A percentile compares a stretch with the other conserved stretches of the same genome.
These are phyloP conservation scores for Calophaca sinica DNA, from an alignment of 306 rosid genomes.

Conservation along the genomic window DNA sequence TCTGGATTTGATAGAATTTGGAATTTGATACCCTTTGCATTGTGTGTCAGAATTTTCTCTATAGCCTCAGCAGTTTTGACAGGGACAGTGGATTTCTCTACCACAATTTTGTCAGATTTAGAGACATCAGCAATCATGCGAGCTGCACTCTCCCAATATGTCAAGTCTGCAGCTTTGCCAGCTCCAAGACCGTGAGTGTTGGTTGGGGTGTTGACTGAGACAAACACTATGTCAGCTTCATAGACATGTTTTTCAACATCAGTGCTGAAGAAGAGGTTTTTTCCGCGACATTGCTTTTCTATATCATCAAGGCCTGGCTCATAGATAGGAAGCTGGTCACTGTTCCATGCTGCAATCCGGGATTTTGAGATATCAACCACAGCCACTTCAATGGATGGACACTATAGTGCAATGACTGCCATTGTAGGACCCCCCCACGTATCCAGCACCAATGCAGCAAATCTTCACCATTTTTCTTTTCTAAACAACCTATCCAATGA, in stretches of 20 bases:
- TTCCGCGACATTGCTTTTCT: constrained; percentile 83
- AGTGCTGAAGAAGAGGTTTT: constrained; percentile 95
- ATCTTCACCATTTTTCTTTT: constrained; percentile 82
- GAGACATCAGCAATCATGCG: constrained; percentile 97
- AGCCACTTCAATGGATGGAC: constrained; percentile 80
- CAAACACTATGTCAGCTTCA: constrained; percentile 93
- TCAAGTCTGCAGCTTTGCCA: constrained; percentile 93
- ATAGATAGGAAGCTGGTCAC: constrained; percentile 90
- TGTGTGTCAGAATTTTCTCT: constrained; percentile 91
- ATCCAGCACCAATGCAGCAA: constrained; percentile 98
- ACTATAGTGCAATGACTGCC: constrained; percentile 93
- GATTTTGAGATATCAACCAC: constrained; percentile 83
- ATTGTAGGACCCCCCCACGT: constrained; percentile 95
- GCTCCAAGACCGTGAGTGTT: constrained; percentile 94
- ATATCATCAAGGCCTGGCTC: constrained; percentile 90
- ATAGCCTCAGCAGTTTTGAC: constrained; percentile 98
- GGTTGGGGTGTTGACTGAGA: constrained; percentile 94
- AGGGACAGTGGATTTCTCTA: constrained; percentile 95
- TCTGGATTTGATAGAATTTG: constrained; percentile 93
- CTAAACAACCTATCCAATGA: constrained; percentile 53
- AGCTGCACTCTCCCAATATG: constrained; percentile 98
- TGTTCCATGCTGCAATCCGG: constrained; percentile 90
- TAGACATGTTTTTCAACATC: constrained; percentile 85
- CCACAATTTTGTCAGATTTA: constrained; percentile 88
- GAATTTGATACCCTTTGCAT: constrained; percentile 82